Percentiles rank a stretch among this genome's conserved stretches.
Evolutionary conservation across 768 basidiomycete species (phyloP).

Genomic region (Termitomyces sp.): DNA sequence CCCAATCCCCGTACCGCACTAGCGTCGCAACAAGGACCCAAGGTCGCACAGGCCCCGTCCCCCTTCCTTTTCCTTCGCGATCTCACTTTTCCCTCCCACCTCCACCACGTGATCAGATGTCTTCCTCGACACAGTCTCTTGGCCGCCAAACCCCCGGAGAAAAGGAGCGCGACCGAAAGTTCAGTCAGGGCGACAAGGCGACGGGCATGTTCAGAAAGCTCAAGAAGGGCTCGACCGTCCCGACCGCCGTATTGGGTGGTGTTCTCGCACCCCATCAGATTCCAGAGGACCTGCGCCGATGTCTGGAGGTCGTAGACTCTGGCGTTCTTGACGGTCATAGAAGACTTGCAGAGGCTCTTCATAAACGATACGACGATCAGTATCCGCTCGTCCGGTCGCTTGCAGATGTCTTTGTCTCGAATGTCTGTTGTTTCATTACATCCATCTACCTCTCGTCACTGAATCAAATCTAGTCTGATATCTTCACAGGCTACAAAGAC

Average conservation of each 20-base stretch:
- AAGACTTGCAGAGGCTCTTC: conserved; percentile 76
- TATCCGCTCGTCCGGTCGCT: conserved; percentile 90
- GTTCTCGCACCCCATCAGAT: conserved; percentile 72
- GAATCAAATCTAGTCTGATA: conserved; percentile 61
- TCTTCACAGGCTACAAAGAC: conserved; percentile 89
- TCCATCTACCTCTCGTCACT: neutral
- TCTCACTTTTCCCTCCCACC: conserved; percentile 78
- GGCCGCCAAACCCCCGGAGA: conserved; percentile 56
- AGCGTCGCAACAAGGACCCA: conserved; percentile 37
- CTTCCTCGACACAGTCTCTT: conserved; percentile 69
- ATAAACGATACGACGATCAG: conserved; percentile 92
- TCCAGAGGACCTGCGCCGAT: conserved; percentile 82
- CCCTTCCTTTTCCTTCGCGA: conserved; percentile 73
- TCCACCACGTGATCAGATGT: conserved; percentile 48
- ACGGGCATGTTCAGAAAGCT: conserved; percentile 63
- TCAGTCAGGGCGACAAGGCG: conserved; percentile 39
- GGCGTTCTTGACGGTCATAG: conserved; percentile 89
- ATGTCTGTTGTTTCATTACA: conserved; percentile 56
- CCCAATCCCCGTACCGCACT: conserved; percentile 71
- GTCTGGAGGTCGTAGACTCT: conserved; percentile 81
- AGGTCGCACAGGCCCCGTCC: conserved; percentile 32
- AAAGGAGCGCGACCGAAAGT: conserved; percentile 43
- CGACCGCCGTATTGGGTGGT: conserved; percentile 42
- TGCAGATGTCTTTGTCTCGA: conserved; percentile 93
- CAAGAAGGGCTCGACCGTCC: conserved; percentile 57